Evolutionary conservation across 352 stramenopile genomes (phyloP), one percentile per base, ranked within the genome.

Genomic region (Phytophthora foliorum): DNA sequence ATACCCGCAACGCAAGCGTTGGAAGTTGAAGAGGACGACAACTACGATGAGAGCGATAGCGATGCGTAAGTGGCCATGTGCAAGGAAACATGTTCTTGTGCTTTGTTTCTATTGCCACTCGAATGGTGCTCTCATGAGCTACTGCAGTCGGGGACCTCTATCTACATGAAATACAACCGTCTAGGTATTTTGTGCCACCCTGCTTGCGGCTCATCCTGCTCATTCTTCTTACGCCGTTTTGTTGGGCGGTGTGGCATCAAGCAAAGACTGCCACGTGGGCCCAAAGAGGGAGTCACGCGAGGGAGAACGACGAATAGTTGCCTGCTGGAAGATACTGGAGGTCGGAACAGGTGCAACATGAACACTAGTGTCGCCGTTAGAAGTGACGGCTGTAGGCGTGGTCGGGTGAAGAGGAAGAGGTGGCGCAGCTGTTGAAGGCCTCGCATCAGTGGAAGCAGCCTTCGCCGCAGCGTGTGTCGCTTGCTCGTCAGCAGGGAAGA

Each of bases 31-130:
- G 83, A 93, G 48, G 86, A 93, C 56, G 82, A 90, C 25, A 62
- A 91, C 60, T 92, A 93, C 50, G 86, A 94, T 45, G 84, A 88
- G 52, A 94, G 86, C 54, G 86, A 92, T 17, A 90, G 83, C 54
- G 84, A 92, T 9, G 39, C 53, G 11, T 67, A 25, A 72, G 25
- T 9, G 22, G 17, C 21, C 19, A 44, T 17, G 32, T 24, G 44
- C 10, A 46, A 36, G 50, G 17, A 44, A 32, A 41, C 4, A 46
- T 52, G 66, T 21, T 36, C 25, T 57, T 53, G 51, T 54, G 46
- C 42, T 58, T 71, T 57, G 6, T 57, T 69, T 80, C 53, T 74
- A 76, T 80, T 77, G 57, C 57, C 56, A 66, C 29, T 24, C 27
- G 56, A 68, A 63, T 42, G 44, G 31, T 63, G 34, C 32, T 65